A percentile compares a stretch with the other conserved stretches of the same genome.
Conservation (phyloP, 108 stramenopile species). For the Cyclotella sp. region DNA sequence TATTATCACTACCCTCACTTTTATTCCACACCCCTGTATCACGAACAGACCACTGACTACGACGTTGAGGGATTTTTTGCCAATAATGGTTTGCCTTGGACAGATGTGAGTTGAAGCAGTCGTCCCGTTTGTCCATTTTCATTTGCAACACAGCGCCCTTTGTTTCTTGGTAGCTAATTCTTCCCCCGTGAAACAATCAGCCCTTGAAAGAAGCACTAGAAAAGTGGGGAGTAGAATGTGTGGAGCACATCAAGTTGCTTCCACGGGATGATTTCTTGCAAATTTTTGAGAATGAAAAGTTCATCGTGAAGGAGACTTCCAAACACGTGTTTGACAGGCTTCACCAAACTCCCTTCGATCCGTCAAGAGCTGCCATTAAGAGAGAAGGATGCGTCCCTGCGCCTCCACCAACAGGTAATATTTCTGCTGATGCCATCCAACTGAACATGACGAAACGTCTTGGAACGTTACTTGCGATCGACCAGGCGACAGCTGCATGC, state of each 20-base stretch:
- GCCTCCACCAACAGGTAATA: neutral
- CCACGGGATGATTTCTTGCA: conserved; percentile 17
- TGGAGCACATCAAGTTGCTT: conserved; percentile 36
- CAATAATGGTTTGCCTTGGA: conserved; percentile 9
- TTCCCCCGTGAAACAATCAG: neutral
- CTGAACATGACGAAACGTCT: neutral
- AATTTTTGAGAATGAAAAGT: conserved; percentile 25
- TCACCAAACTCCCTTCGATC: conserved; percentile 16
- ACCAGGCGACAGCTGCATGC: neutral
- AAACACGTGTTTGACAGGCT: conserved; percentile 5
- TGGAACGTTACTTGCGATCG: neutral
- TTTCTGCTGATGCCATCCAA: neutral
- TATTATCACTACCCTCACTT: too few species aligned
- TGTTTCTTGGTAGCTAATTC: neutral
- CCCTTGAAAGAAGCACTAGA: conserved; percentile 14
- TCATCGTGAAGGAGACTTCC: conserved; percentile 22
- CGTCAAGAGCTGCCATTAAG: conserved; percentile 2
- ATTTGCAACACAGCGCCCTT: neutral
- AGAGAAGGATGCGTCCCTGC: neutral
- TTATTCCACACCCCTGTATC: too few species aligned
- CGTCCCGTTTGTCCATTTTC: neutral
- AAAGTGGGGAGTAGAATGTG: conserved; percentile 31
- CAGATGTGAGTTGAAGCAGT: neutral
- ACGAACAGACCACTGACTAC: neutral
- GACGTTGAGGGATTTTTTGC: conserved; percentile 12